Evolutionary conservation across 768 basidiomycete species (phyloP).

Genomic region (Pisolithus albus): DNA sequence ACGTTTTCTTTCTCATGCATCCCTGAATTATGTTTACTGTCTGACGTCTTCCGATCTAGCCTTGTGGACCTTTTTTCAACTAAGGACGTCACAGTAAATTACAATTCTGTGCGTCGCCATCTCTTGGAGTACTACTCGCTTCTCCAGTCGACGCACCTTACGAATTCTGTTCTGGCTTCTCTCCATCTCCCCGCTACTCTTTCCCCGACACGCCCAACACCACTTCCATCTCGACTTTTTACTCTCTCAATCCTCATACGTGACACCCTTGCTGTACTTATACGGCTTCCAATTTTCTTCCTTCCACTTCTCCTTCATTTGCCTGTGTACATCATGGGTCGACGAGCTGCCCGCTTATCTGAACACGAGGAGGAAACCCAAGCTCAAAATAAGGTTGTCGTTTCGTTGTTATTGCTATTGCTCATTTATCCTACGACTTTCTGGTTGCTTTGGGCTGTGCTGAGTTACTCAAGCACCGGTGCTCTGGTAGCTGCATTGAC

Average conservation of each 20-base stretch:
- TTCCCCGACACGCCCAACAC: slow-evolving; percentile 67
- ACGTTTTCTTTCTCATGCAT: slow-evolving; percentile 28
- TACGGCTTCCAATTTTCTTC: slow-evolving; percentile 84
- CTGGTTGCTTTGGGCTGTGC: slow-evolving; percentile 77
- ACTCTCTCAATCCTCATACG: slow-evolving; percentile 74
- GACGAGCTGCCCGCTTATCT: slow-evolving; percentile 64
- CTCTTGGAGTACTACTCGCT: slow-evolving; percentile 88
- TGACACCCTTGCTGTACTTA: slow-evolving; percentile 62
- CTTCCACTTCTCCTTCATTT: slow-evolving; percentile 77
- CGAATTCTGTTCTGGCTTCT: slow-evolving; percentile 77
- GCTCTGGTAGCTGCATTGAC: slow-evolving; percentile 60
- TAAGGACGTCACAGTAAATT: slow-evolving; percentile 51
- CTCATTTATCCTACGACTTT: slow-evolving; percentile 80
- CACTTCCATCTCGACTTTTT: slow-evolving; percentile 73
- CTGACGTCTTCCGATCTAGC: slow-evolving; percentile 36
- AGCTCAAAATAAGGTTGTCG: slow-evolving; percentile 94
- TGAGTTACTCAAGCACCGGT: slow-evolving; percentile 70
- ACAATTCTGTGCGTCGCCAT: slow-evolving; percentile 54
- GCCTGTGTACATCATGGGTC: slow-evolving; percentile 80
- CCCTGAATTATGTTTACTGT: slow-evolving; percentile 6
- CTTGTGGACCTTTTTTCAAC: slow-evolving; percentile 85
- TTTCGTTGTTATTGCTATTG: slow-evolving; percentile 70
- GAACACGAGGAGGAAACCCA: slow-evolving; percentile 90
- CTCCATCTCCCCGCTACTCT: slow-evolving; percentile 79
- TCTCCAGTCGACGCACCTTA: slow-evolving; percentile 71